These are phyloP conservation scores for Pistacia atlantica DNA, from an alignment of 345 rosid genomes.

Conservation along the genomic window DNA sequence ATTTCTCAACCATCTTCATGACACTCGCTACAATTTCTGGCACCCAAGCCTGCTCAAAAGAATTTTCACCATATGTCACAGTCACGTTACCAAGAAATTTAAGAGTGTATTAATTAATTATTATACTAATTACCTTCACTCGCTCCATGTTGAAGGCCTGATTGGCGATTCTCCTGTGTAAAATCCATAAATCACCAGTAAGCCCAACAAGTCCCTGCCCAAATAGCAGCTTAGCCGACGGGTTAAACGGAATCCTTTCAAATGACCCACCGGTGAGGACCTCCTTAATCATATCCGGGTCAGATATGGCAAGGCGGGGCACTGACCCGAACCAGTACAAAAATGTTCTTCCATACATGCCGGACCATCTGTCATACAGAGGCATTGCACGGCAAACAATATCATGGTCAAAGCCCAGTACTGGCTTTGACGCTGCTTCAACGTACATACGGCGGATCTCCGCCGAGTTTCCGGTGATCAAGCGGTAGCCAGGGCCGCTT, in stretches of 20 bases:
- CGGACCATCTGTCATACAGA: constrained; percentile 61
- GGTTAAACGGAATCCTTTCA: constrained; percentile 43
- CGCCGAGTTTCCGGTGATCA: constrained; percentile 58
- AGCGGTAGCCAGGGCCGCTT: constrained; percentile 59
- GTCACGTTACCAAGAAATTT: no score
- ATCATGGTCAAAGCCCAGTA: constrained; percentile 32
- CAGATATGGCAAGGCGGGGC: constrained; percentile 64
- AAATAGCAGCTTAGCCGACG: constrained; percentile 60
- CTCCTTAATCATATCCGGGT: constrained; percentile 65
- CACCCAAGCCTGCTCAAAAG: constrained; percentile 50
- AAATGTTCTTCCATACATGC: constrained; percentile 53
- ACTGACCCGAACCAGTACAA: constrained; percentile 77
- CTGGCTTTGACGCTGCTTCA: constrained; percentile 48
- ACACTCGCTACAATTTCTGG: constrained; percentile 62
- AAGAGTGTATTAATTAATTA: no score
- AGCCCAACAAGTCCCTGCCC: constrained; percentile 73
- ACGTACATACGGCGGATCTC: constrained; percentile 46
- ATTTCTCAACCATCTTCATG: constrained; percentile 46
- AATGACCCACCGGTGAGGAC: constrained; percentile 48
- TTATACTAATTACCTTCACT: constrained; percentile 53
- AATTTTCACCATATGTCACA: background rate
- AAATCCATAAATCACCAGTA: constrained; percentile 63
- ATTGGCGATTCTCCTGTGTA: constrained; percentile 61
- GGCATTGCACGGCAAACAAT: constrained; percentile 52
- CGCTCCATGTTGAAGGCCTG: constrained; percentile 68